Base-by-base conservation (phyloP, 306 rosid genomes). In the Fagus crenata region DNA sequence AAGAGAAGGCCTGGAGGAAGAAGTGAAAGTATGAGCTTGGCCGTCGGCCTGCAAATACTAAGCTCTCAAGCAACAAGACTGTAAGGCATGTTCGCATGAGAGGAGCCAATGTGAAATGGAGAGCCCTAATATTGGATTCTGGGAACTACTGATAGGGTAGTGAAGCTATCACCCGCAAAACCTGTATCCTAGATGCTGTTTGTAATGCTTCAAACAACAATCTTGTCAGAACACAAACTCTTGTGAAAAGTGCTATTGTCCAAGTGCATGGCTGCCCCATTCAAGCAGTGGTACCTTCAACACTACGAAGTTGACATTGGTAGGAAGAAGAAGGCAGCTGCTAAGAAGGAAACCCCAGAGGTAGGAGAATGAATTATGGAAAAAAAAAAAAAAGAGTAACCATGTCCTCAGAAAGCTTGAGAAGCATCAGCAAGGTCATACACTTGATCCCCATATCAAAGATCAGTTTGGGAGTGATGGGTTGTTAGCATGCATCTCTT, bases 111-210 rank as follows among this genome's bases (percentile, higher is more conserved):
- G 85, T 81, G 49, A 85, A 85, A 63, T 85, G 88, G 88, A 85
- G 83, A 63, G 88, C 88, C 71, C 81, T 81, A 8, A 85, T 84
- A 53, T 75, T 85, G 83, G 88, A 85, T 73, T 79, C 88, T 51
- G 88, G 86, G 1, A 85, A 85, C 82, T 85, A 31, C 55, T 82
- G 86, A 31, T 85, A 84, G 88, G 88, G 86, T 0, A 85, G 88
- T 32, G 86, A 85, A 71, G 60, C 82, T 61, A 69, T 85, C 15
- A 76, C 88, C 32, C 84, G 78, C 7, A 85, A 85, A 65, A 85
- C 88, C 0, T 85, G 88, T 71, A 36, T 85, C 9, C 75, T 85
- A 9, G 84, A 85, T 76, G 88, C 82, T 35, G 88, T 79, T 3
- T 85, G 82, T 77, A 85, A 85, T 73, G 81, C 88, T 22, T 85